Conservation (phyloP, 176 grass and related monocot species). For the Oryza nivara region DNA sequence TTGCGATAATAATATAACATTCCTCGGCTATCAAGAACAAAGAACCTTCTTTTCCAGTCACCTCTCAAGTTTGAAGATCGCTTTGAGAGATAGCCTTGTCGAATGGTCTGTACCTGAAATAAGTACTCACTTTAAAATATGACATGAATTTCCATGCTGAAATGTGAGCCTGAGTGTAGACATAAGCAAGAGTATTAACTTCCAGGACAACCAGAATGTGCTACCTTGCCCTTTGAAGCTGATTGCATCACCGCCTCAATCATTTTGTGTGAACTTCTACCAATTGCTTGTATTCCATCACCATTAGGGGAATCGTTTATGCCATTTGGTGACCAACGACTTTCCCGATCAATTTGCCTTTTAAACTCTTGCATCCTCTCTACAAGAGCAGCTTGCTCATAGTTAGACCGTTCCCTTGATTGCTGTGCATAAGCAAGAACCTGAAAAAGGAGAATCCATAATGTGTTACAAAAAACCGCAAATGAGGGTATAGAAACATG, state of each 20-base stretch:
- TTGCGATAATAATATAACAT: constrained; percentile 99
- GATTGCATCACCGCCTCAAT: constrained; percentile 96
- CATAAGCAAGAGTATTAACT: constrained; percentile 26
- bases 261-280: constrained; percentile 98
- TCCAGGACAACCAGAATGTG: constrained; percentile 23
- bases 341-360: constrained; percentile 94
- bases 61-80: constrained; percentile 97
- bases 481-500: background rate
- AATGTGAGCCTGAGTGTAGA: constrained; percentile 1
- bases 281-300: constrained; percentile 98
- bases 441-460: constrained; percentile 41
- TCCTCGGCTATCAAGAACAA: constrained; percentile 96
- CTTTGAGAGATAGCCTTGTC: constrained; percentile 98
- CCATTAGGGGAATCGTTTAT: constrained; percentile 78
- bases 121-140: constrained; percentile 21
- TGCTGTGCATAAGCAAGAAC: constrained; percentile 95
- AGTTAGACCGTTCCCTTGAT: constrained; percentile 98
- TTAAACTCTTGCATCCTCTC: constrained; percentile 99
- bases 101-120: constrained; percentile 97
- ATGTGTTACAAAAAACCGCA: constrained; percentile 22
- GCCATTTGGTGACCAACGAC: constrained; percentile 77
- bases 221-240: constrained; percentile 90
- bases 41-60: constrained; percentile 99
- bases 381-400: constrained; percentile 83
- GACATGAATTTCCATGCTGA: background rate